Base-by-base conservation (phyloP, 805 yeast genomes). In the Hanseniaspora thailandica region DNA sequence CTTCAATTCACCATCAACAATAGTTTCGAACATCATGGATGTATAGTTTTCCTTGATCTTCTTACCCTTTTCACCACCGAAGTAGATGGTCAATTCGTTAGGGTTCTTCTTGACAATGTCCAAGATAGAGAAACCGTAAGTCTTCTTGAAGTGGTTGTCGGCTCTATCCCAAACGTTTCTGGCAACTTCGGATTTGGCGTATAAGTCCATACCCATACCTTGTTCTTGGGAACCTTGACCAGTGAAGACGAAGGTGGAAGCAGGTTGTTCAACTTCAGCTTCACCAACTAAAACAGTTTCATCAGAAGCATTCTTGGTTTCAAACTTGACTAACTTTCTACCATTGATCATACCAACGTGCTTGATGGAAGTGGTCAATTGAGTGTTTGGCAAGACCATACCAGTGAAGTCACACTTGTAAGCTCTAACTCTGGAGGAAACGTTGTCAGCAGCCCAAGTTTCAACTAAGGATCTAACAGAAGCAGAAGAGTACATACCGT, bases 181-280 rank as follows among this genome's bases (percentile, higher is more conserved):
- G 52, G 99, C 98, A 68, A 93, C 96, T 30, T 80, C 88, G 48
- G 96, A 85, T 40, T 84, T 76, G 59, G 81, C 82, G 71, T 93
- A 93, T 67, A 93, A 78, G 70, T 93, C 98, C 99, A 93, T 93
- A 77, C 99, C 98, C 99, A 93, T 93, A 69, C 97, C 97, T 75
- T 94, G 98, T 71, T 94, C 98, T 73, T 93, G 99, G 57, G 98
- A 90, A 70, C 99, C 99, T 76, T 93, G 99, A 67, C 98, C 99
- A 59, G 99, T 93, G 74, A 94, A 93, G 55, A 93, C 95, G 68
- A 86, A 93, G 20, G 98, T 84, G 43, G 97, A 86, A 52, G 83
- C 84, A 33, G 99, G 98, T 74, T 93, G 99, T 63, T 93, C 97
- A 64, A 94, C 89, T 74, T 93, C 98, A 54, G 99, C 99, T 74